A percentile compares a stretch with the other conserved stretches of the same genome.
These are phyloP conservation scores for Candida rishiriensis DNA, from an alignment of 805 yeast genomes.

Conservation along the genomic window DNA sequence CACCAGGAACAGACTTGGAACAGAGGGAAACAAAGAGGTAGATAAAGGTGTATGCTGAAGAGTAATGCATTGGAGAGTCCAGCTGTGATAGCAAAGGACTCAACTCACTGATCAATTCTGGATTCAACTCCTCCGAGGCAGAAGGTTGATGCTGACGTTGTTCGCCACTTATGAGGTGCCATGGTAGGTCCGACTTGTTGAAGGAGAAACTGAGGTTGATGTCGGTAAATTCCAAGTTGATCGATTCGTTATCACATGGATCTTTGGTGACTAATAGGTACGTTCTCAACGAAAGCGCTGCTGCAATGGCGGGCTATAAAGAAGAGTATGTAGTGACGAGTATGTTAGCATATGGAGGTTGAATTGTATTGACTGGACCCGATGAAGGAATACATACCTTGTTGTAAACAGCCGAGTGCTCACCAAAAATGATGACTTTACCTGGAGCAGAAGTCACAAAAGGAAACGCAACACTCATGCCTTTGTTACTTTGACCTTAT, in stretches of 20 bases:
- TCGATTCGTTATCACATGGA: slow-evolving; percentile 33
- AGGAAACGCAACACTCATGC: slow-evolving; percentile 33
- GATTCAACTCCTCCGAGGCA: slow-evolving; percentile 52
- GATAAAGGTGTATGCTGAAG: slow-evolving; percentile 79
- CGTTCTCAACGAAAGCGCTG: slow-evolving; percentile 83
- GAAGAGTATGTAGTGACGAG: neutral
- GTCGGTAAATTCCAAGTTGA: slow-evolving; percentile 79
- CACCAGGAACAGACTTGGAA: slow-evolving; percentile 40
- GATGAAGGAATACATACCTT: slow-evolving; percentile 37
- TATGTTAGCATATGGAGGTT: neutral
- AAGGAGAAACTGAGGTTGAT: slow-evolving; percentile 63
- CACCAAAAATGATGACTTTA: slow-evolving; percentile 92
- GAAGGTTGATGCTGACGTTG: slow-evolving; percentile 22
- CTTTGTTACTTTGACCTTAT: too few species aligned
- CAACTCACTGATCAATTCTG: slow-evolving; percentile 50
- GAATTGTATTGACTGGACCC: neutral
- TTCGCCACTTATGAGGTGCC: slow-evolving; percentile 35
- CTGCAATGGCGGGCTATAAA: slow-evolving; percentile 86
- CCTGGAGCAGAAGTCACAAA: slow-evolving; percentile 93
- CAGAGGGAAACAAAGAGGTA: slow-evolving; percentile 68
- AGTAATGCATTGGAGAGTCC: slow-evolving; percentile 56
- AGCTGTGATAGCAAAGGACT: slow-evolving; percentile 41
- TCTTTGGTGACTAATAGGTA: slow-evolving; percentile 62
- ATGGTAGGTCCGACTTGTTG: slow-evolving; percentile 59
- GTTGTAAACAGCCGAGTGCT: slow-evolving; percentile 91